These are phyloP conservation scores for Dictyostelium brefeldianum DNA, from an alignment of 78 protist genomes.

Conservation along the genomic window DNA sequence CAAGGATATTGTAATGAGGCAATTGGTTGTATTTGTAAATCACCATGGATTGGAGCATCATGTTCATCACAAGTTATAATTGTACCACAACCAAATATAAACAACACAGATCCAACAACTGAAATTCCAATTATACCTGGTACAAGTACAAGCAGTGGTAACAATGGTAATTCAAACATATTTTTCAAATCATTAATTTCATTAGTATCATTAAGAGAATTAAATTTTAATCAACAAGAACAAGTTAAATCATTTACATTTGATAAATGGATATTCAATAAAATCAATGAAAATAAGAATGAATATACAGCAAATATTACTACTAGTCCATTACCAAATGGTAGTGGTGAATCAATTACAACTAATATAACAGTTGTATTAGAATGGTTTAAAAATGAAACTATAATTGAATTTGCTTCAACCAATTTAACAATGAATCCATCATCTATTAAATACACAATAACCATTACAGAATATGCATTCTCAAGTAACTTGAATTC, in stretches of 20 bases:
- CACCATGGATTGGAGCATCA: slow-evolving; percentile 10
- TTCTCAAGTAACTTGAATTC: too few species aligned
- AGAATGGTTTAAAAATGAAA: not conserved
- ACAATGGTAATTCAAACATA: not conserved
- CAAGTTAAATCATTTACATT: not conserved
- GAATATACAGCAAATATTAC: not conserved
- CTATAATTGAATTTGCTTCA: too few species aligned
- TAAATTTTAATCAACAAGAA: not conserved
- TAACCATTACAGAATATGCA: too few species aligned
- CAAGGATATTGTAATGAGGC: slow-evolving; percentile 5
- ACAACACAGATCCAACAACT: slow-evolving; percentile 1
- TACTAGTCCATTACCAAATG: too few species aligned
- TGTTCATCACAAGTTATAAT: not conserved
- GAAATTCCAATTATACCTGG: not conserved
- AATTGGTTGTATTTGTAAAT: not conserved
- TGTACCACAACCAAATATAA: not conserved
- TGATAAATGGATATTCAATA: slow-evolving; percentile 17
- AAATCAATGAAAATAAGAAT: not conserved
- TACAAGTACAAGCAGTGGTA: not conserved
- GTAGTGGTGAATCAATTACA: not conserved
- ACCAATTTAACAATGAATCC: too few species aligned
- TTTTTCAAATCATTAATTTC: slow-evolving; percentile 4
- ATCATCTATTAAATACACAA: too few species aligned
- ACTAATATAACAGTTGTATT: slow-evolving; percentile 10
- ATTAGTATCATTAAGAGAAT: slow-evolving; percentile 36